phyloP scores from a whole-genome alignment of 2,329 filamentous ascomycete genomes.

The Fusarium beomiforme region DNA sequence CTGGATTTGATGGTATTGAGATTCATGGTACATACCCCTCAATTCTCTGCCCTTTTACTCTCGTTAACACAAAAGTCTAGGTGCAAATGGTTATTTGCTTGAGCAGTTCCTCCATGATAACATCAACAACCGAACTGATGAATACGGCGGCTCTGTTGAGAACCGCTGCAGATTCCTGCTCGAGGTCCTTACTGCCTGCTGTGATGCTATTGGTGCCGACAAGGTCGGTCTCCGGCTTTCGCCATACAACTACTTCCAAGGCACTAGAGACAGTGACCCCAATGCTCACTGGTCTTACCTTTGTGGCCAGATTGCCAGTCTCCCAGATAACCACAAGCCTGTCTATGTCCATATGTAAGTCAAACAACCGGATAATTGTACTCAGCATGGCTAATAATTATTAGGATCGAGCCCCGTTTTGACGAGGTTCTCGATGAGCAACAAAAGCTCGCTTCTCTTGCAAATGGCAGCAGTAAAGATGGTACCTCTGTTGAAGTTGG shows the following conservation, averaged over 20 bases:
- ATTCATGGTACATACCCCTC: neutral
- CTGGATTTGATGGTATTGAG: constrained; percentile 2
- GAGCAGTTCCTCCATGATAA: constrained; percentile 13
- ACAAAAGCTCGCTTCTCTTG: constrained; percentile 54
- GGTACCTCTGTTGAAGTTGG: neutral
- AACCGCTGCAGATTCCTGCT: constrained; percentile 36
- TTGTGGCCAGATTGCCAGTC: constrained; percentile 47
- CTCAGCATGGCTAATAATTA: neutral
- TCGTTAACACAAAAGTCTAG: neutral
- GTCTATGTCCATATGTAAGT: constrained; percentile 1
- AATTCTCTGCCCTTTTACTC: neutral
- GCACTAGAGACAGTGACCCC: constrained; percentile 44
- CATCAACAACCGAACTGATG: constrained; percentile 32
- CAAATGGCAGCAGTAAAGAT: constrained; percentile 10
- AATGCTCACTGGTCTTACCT: constrained; percentile 51
- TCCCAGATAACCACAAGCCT: constrained; percentile 36
- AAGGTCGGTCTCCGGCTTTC: constrained; percentile 36
- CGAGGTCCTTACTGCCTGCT: constrained; percentile 24
- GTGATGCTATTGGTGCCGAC: constrained; percentile 31
- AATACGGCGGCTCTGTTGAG: constrained; percentile 33
- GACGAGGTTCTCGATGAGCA: constrained; percentile 57
- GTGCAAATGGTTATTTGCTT: neutral
- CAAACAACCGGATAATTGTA: fast-evolving
- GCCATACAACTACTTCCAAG: constrained; percentile 48
- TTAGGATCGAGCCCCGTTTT: constrained; percentile 57